phyloP scores from a whole-genome alignment of 2,329 filamentous ascomycete genomes.

The Canariomyces notabilis region DNA sequence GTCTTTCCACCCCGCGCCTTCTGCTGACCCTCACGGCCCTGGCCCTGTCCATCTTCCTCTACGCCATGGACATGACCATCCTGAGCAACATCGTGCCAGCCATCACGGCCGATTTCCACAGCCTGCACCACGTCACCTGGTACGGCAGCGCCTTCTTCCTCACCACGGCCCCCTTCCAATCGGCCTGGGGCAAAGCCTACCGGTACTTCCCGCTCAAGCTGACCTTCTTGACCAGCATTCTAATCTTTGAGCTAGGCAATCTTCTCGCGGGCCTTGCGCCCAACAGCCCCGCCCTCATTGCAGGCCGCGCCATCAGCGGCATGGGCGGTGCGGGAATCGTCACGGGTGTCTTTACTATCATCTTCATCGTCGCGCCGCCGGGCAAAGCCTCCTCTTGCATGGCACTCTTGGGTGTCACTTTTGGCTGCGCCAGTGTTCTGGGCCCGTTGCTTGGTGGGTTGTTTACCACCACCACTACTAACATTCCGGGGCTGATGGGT shows the following conservation, averaged over 20 bases:
- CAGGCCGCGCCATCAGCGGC: constrained; percentile 18
- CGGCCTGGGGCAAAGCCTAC: constrained; percentile 28
- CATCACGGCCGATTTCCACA: constrained; percentile 31
- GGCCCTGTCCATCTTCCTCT: too few species aligned
- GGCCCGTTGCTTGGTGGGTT: constrained; percentile 13
- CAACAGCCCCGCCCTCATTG: constrained; percentile 17
- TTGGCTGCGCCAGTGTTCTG: constrained; percentile 7
- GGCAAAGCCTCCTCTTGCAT: constrained; percentile 2
- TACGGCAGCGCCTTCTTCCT: constrained; percentile 40
- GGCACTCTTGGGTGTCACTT: constrained; percentile 9
- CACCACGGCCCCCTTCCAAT: constrained; percentile 26
- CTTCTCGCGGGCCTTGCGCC: constrained; percentile 39
- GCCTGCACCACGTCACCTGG: constrained; percentile 40
- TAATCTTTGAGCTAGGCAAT: constrained; percentile 42
- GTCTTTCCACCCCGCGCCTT: too few species aligned
- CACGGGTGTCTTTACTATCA: constrained; percentile 18
- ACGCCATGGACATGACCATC: too few species aligned
- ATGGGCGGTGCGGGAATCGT: constrained; percentile 18
- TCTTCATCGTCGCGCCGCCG: constrained; percentile 12
- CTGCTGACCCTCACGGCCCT: too few species aligned
- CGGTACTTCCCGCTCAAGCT: constrained; percentile 38
- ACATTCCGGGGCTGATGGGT: too few species aligned
- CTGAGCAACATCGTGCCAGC: constrained; percentile 38
- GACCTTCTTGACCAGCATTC: constrained; percentile 35
- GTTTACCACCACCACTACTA: constrained; percentile 8